These are phyloP conservation scores for Boletus sensibilis DNA, from an alignment of 768 basidiomycete species.

Conservation along the genomic window DNA sequence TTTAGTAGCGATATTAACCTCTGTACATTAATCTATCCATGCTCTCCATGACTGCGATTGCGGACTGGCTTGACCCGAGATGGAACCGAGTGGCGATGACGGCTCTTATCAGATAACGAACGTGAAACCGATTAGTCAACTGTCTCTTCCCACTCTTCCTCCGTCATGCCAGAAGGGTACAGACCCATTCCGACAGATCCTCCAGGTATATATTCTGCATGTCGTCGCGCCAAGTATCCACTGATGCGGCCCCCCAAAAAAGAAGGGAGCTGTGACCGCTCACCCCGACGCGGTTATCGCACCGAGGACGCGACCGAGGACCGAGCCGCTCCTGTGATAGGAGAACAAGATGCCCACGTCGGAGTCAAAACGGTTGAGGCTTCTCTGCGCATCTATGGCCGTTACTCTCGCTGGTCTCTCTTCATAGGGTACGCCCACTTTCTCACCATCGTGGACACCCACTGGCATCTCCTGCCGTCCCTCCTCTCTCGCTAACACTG, in stretches of 20 bases:
- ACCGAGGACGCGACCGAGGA: neutral
- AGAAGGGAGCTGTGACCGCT: constrained; percentile 3
- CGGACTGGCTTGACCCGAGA: no score
- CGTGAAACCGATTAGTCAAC: neutral
- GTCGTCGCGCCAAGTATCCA: no score
- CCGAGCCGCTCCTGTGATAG: neutral
- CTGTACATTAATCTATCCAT: neutral
- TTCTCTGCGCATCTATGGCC: constrained; percentile 50
- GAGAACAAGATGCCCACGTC: constrained; percentile 30
- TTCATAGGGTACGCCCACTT: constrained; percentile 49
- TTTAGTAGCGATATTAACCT: neutral
- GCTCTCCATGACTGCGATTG: neutral
- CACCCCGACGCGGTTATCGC: neutral
- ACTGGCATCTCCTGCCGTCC: neutral
- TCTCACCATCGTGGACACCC: neutral
- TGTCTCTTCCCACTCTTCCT: neutral
- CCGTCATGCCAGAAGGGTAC: constrained; percentile 20
- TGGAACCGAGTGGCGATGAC: neutral
- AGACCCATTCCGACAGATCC: constrained; percentile 13
- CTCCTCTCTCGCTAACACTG: neutral
- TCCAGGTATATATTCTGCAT: constrained; percentile 8
- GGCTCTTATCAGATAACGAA: constrained; percentile 14
- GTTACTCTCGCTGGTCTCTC: constrained; percentile 55
- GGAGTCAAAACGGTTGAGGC: constrained; percentile 53
- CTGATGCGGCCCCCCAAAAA: constrained; percentile 2